These are phyloP conservation scores for Diutina mesorugosa DNA, from an alignment of 1,139 yeast genomes.

Conservation along the genomic window DNA sequence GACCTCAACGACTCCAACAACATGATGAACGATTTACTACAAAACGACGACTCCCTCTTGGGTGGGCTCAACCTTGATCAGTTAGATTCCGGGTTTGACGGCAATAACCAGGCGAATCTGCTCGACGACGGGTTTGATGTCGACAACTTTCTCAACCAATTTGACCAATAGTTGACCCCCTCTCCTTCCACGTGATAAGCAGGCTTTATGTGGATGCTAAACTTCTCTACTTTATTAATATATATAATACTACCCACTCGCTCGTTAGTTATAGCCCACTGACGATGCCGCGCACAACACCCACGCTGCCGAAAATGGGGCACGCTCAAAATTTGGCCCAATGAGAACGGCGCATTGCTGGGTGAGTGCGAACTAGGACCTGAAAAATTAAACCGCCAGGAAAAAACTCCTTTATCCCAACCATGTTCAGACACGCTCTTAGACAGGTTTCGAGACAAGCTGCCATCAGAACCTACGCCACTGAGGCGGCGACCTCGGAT, in stretches of 20 bases:
- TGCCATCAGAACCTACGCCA: slow-evolving; percentile 66
- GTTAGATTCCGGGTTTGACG: slow-evolving; percentile 22
- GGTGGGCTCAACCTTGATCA: slow-evolving; percentile 33
- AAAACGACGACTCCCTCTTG: slow-evolving; percentile 29
- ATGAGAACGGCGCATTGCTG: not conserved
- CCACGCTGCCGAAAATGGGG: not conserved
- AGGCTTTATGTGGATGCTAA: not conserved
- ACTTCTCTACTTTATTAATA: not conserved
- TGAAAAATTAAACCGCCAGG: not conserved
- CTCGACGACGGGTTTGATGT: slow-evolving; percentile 6
- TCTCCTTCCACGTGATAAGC: not conserved
- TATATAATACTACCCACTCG: not conserved
- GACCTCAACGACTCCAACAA: slow-evolving; percentile 5
- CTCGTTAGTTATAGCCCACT: not conserved
- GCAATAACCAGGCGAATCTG: slow-evolving; percentile 6
- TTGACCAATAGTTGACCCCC: slow-evolving; percentile 12
- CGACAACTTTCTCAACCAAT: slow-evolving; percentile 33
- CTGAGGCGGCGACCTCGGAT: slow-evolving; percentile 51
- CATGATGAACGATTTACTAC: slow-evolving; percentile 23
- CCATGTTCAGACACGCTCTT: slow-evolving; percentile 59
- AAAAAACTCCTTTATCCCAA: slow-evolving; percentile 5
- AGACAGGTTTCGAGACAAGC: slow-evolving; percentile 59
- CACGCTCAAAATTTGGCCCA: not conserved
- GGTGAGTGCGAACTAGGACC: not conserved
- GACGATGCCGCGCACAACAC: not conserved